phyloP scores from a whole-genome alignment of 768 basidiomycete species.

The Pulveroboletus ravenelii region DNA sequence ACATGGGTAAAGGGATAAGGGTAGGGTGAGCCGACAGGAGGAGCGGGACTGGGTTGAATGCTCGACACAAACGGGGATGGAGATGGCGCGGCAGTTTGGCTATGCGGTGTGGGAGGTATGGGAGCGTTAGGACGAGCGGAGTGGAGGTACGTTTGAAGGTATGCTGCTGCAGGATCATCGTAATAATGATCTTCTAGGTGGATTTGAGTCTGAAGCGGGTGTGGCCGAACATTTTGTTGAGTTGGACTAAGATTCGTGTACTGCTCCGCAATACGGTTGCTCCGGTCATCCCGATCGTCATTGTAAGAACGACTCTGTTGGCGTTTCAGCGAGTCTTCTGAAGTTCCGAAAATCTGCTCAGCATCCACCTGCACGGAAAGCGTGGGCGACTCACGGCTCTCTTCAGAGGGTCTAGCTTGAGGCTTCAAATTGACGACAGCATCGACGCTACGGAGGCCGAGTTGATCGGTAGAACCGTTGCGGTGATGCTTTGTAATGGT shows the following conservation, averaged over 20 bases:
- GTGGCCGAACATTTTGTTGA: constrained; percentile 31
- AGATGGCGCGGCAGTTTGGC: constrained; percentile 67
- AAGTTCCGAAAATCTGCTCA: constrained; percentile 11
- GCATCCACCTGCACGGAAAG: constrained; percentile 8
- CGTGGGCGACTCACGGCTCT: constrained; percentile 25
- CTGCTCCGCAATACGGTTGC: constrained; percentile 20
- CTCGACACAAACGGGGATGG: constrained; percentile 62
- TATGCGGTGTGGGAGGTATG: constrained; percentile 75
- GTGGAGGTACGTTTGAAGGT: constrained; percentile 55
- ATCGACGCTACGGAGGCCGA: constrained; percentile 58
- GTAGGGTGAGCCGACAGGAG: constrained; percentile 68
- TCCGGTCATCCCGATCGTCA: constrained; percentile 21
- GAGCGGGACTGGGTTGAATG: constrained; percentile 49
- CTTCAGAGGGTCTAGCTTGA: constrained; percentile 23
- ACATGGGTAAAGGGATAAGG: constrained; percentile 76
- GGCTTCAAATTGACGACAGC: constrained; percentile 49
- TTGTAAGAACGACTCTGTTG: constrained; percentile 19
- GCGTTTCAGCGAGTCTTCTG: constrained; percentile 18
- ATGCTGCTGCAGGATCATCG: constrained; percentile 56
- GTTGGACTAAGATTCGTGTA: constrained; percentile 12
- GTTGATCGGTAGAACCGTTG: constrained; percentile 56
- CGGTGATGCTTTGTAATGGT: constrained; percentile 47
- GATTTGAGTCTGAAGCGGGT: constrained; percentile 36
- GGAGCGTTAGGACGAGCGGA: constrained; percentile 69
- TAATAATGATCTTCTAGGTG: constrained; percentile 59